Evolutionary conservation across 2,329 filamentous ascomycete species (phyloP).

Genomic region (Trichoderma lentiforme): DNA sequence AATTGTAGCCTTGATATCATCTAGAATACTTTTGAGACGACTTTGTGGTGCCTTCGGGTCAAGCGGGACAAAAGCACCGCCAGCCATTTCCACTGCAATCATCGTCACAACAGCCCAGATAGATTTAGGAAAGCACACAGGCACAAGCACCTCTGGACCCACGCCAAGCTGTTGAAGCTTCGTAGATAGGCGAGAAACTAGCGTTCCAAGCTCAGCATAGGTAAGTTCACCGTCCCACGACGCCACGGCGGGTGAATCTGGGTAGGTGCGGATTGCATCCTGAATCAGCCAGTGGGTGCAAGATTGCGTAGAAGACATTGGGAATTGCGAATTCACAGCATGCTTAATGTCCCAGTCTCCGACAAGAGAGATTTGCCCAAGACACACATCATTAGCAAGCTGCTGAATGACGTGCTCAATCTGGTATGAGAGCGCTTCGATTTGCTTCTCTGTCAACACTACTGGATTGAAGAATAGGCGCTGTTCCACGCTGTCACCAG

Average conservation of each 20-base stretch:
- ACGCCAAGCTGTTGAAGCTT: constrained; percentile 10
- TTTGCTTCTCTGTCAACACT: not conserved
- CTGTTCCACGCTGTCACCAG: not conserved
- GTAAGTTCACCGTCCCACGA: constrained; percentile 14
- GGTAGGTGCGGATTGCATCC: not conserved
- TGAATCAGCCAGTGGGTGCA: constrained; percentile 25
- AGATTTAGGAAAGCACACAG: constrained; percentile 21
- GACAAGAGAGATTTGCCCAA: not conserved
- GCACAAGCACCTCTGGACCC: constrained; percentile 12
- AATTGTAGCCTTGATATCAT: not conserved
- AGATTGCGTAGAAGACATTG: constrained; percentile 22
- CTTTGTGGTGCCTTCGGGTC: constrained; percentile 15
- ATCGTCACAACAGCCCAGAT: constrained; percentile 20
- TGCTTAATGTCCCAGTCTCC: not conserved
- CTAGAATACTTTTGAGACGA: not conserved
- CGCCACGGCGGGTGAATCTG: not conserved
- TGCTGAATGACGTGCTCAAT: not conserved
- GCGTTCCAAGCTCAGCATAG: not conserved
- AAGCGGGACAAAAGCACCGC: constrained; percentile 20
- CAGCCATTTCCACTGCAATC: constrained; percentile 20
- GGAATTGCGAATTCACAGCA: not conserved
- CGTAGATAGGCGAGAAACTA: not conserved
- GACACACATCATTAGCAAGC: not conserved
- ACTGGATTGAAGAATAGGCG: not conserved
- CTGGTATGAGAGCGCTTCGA: not conserved